Evolutionary conservation across 2,329 filamentous ascomycete species (phyloP).

Genomic region (Penicillium sp.): DNA sequence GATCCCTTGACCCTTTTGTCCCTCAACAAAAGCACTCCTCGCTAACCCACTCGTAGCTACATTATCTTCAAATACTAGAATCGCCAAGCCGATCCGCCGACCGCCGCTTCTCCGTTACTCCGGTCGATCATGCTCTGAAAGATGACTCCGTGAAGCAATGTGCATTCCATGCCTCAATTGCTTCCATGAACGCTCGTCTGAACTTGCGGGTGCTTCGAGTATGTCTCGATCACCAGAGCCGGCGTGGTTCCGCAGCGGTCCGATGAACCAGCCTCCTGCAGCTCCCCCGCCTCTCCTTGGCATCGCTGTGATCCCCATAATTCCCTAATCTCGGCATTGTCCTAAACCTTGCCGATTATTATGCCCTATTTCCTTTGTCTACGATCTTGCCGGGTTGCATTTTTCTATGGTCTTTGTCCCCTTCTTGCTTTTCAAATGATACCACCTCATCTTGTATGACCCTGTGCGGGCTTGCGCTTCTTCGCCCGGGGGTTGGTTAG

Average conservation of each 20-base stretch:
- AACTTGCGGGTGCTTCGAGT: conserved; percentile 5
- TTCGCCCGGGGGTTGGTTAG: conserved; percentile 27
- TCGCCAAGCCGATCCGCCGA: conserved; percentile 1
- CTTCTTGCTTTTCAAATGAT: conserved; percentile 37
- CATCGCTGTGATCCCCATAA: conserved; percentile 24
- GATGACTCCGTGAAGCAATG: not conserved
- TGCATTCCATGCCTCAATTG: not conserved
- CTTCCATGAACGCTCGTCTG: not conserved
- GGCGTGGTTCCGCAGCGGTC: conserved; percentile 32
- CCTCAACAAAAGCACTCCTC: not conserved
- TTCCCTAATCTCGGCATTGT: conserved; percentile 22
- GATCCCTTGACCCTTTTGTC: not conserved
- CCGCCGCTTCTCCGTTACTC: not conserved
- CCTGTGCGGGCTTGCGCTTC: conserved; percentile 30
- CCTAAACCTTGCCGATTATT: not conserved
- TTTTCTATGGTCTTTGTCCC: not conserved
- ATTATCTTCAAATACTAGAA: conserved; percentile 86
- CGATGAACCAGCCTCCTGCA: conserved; percentile 29
- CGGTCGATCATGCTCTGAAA: not conserved
- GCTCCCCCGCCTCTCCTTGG: conserved; percentile 25
- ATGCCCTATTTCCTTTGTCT: conserved; percentile 16
- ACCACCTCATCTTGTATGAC: conserved; percentile 39
- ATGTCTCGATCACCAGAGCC: conserved; percentile 14
- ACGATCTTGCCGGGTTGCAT: conserved; percentile 21
- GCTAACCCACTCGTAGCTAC: conserved; percentile 55